Conservation (phyloP, 805 yeast genomes). For the Candida sphagnicola region DNA sequence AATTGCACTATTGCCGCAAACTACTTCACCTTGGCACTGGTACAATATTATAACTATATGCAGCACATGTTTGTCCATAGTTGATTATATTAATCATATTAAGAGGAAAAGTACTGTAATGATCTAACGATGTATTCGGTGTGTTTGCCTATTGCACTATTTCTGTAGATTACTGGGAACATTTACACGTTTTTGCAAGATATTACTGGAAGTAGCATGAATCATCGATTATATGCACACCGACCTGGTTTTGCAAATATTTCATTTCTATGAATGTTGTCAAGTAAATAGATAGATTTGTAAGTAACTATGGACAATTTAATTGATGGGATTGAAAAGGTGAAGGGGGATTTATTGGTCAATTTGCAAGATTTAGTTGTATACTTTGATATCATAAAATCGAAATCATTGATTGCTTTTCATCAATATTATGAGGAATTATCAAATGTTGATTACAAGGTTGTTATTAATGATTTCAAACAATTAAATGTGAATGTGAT, state of each 20-base stretch:
- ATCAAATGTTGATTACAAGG: constrained; percentile 5
- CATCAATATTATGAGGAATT: not conserved
- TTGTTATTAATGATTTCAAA: constrained; percentile 27
- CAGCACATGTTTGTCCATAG: no score
- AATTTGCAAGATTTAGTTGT: not conserved
- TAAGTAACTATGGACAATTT: not conserved
- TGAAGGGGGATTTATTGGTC: not conserved
- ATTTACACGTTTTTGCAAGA: no score
- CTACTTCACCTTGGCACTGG: no score
- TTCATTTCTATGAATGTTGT: not conserved
- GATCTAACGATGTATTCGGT: not conserved
- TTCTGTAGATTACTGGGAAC: no score
- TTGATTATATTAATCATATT: no score
- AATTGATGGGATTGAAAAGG: constrained; percentile 8
- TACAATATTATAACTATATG: no score
- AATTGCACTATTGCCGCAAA: no score
- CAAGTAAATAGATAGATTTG: not conserved
- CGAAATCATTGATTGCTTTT: not conserved
- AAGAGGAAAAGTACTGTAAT: constrained; percentile 6
- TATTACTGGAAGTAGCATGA: no score
- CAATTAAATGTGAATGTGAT: constrained; percentile 27
- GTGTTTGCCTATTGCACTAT: not conserved
- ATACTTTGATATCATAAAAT: not conserved
- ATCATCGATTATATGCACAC: not conserved
- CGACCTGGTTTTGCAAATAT: not conserved